These are phyloP conservation scores for Huntiella savannae DNA, from an alignment of 2,329 filamentous ascomycete genomes.

Conservation along the genomic window DNA sequence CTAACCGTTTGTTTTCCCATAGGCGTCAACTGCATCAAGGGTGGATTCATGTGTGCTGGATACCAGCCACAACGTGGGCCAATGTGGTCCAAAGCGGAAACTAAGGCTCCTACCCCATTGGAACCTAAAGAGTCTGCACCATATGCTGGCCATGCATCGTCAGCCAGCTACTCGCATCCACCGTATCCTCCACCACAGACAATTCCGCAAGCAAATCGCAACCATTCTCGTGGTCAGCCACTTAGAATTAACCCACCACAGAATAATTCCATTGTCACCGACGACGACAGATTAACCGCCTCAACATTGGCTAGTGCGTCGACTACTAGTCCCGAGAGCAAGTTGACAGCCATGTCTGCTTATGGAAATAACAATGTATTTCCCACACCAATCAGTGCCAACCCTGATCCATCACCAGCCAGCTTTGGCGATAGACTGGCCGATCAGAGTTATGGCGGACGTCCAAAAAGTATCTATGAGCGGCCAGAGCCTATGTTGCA, in stretches of 20 bases:
- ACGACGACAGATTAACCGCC: constrained; percentile 40
- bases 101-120: constrained; percentile 49
- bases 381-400: constrained; percentile 44
- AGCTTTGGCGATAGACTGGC: constrained; percentile 30
- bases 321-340: constrained; percentile 38
- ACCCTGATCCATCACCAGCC: constrained; percentile 21
- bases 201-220: constrained; percentile 36
- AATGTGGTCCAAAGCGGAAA: constrained; percentile 57
- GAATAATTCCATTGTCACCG: constrained; percentile 31
- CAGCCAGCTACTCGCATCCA: constrained; percentile 26
- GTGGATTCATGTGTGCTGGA: constrained; percentile 78
- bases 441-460: constrained; percentile 36
- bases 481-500: constrained; percentile 27
- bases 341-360: constrained; percentile 39
- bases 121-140: constrained; percentile 58
- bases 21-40: constrained; percentile 81
- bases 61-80: constrained; percentile 65
- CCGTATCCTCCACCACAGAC: constrained; percentile 23
- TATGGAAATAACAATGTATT: constrained; percentile 31
- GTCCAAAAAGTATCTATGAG: constrained; percentile 42
- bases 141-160: constrained; percentile 23
- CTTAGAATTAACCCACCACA: constrained; percentile 45
- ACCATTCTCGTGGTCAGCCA: constrained; percentile 40
- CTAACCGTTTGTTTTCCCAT: constrained; percentile 1
- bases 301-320: constrained; percentile 40